Conservation (phyloP, 345 rosid genomes). For the Adansonia digitata region DNA sequence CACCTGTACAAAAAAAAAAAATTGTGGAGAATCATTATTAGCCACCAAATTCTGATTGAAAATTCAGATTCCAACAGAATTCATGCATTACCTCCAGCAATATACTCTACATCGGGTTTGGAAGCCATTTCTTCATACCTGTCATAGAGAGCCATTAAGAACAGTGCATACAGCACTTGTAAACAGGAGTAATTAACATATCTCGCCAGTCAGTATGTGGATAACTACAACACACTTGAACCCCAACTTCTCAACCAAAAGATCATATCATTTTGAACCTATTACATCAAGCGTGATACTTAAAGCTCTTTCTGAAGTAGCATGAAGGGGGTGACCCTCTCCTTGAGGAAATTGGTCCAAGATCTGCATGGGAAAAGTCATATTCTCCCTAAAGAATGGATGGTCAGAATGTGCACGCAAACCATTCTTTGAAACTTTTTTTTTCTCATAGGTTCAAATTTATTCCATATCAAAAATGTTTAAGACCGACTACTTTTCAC, state of each 20-base stretch:
- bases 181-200: neutral
- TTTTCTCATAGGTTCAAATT: neutral
- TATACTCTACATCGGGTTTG: constrained; percentile 47
- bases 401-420: neutral
- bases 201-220: neutral
- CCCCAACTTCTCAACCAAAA: neutral
- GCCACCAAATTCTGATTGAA: neutral
- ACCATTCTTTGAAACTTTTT: neutral
- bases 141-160: neutral
- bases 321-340: neutral
- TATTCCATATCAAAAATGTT: neutral
- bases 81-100: constrained; percentile 59
- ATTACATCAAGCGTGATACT: neutral
- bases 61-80: neutral
- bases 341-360: neutral
- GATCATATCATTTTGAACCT: neutral
- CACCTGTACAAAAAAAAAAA: constrained; percentile 31
- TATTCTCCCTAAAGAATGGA: neutral
- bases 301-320: neutral
- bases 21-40: neutral
- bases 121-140: constrained; percentile 58
- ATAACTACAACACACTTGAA: neutral
- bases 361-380: neutral
- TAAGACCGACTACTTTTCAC: neutral
- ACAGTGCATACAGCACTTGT: neutral